These are phyloP conservation scores for Rutstroemia sp. DNA, from an alignment of 2,329 filamentous ascomycete species.

Conservation along the genomic window DNA sequence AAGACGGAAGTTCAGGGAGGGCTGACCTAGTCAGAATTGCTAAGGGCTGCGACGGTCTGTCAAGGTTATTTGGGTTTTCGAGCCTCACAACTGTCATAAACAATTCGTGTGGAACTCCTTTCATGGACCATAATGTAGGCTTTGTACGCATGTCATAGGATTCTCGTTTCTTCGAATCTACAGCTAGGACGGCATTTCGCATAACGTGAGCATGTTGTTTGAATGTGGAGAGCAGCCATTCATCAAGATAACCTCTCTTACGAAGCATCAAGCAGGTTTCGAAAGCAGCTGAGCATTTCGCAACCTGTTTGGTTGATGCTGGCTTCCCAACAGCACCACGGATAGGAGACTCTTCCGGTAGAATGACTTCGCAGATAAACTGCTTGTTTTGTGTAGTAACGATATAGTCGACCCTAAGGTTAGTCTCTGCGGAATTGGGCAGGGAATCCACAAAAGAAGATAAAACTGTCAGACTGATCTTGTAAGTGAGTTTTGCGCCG, in stretches of 20 bases:
- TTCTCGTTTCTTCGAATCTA: conserved; percentile 69
- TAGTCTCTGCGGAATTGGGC: conserved; percentile 36
- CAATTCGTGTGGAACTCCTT: conserved; percentile 44
- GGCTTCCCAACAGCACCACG: conserved; percentile 55
- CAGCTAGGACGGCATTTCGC: conserved; percentile 78
- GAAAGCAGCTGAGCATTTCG: conserved; percentile 86
- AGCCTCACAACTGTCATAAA: conserved; percentile 58
- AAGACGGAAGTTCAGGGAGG: conserved; percentile 58
- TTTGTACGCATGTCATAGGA: conserved; percentile 75
- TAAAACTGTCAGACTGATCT: conserved; percentile 64
- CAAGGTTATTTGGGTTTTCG: conserved; percentile 45
- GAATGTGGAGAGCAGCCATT: conserved; percentile 66
- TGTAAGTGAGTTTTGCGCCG: conserved; percentile 72
- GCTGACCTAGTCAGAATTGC: conserved; percentile 61
- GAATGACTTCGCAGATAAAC: conserved; percentile 69
- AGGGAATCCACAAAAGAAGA: conserved; percentile 67
- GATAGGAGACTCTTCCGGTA: conserved; percentile 70
- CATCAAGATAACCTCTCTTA: conserved; percentile 60
- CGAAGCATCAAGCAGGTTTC: conserved; percentile 68
- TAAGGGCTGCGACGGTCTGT: conserved; percentile 53
- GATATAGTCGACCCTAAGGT: conserved; percentile 49
- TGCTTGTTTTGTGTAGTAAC: conserved; percentile 47
- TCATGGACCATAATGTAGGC: conserved; percentile 60
- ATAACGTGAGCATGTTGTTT: conserved; percentile 66
- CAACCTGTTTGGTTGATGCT: conserved; percentile 63